Percentiles rank a stretch among this genome's conserved stretches.
Conservation (phyloP, 2,329 filamentous ascomycete species). For the Apiospora hydei region DNA sequence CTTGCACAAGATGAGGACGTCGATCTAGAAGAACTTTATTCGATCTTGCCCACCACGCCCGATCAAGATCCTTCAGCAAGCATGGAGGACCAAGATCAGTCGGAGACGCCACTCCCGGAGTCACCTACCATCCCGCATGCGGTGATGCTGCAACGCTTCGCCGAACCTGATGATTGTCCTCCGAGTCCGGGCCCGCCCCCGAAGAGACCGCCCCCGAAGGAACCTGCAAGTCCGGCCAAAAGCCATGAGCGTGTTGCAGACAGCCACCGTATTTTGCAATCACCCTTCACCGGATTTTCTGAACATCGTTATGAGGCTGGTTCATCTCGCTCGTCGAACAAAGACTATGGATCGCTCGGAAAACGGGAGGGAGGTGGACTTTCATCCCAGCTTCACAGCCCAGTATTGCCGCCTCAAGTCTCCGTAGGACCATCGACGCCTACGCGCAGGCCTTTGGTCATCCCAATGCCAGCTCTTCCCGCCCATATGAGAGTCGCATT, state of each 20-base stretch:
- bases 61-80: background rate
- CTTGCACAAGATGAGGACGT: background rate
- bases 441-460: background rate
- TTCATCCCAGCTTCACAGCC: background rate
- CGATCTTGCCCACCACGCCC: background rate
- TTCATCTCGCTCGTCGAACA: background rate
- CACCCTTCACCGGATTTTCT: background rate
- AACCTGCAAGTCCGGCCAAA: background rate
- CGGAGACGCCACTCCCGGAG: slow-evolving; percentile 9
- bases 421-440: background rate
- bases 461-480: background rate
- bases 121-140: slow-evolving; percentile 18
- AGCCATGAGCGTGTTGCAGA: background rate
- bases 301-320: background rate
- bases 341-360: background rate
- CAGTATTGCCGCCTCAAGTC: background rate
- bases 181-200: background rate
- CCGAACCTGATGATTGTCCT: background rate
- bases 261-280: too few relatives aligned
- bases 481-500: background rate
- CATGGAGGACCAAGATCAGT: background rate
- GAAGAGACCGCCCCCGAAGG: background rate
- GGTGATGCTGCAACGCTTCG: background rate
- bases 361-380: background rate
- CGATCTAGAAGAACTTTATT: background rate